Evolutionary conservation across 2,329 filamentous ascomycete genomes (phyloP).

Genomic region (Didymella pinodella): DNA sequence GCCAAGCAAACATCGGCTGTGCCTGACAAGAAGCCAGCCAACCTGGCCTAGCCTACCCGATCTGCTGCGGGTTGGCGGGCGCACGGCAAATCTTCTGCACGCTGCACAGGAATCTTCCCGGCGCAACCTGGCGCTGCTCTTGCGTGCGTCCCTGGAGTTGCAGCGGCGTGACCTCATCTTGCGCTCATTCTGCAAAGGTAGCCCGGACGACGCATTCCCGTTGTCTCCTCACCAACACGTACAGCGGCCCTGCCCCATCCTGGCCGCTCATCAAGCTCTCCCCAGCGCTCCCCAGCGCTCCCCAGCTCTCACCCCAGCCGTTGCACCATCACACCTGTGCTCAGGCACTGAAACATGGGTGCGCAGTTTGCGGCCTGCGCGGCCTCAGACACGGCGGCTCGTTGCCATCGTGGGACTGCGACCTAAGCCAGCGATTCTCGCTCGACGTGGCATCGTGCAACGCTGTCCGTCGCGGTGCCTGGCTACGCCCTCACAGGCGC

Average conservation of each 20-base stretch:
- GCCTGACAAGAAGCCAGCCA: slow-evolving; percentile 11
- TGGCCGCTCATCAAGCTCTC: slow-evolving; percentile 7
- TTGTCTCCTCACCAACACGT: slow-evolving; percentile 10
- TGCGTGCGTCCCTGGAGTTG: slow-evolving; percentile 4
- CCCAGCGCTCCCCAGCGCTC: background rate
- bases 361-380: slow-evolving; percentile 27
- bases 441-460: slow-evolving; percentile 24
- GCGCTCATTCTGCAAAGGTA: slow-evolving; percentile 13
- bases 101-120: slow-evolving; percentile 19
- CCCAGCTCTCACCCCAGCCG: slow-evolving; percentile 29
- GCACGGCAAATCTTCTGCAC: slow-evolving; percentile 24
- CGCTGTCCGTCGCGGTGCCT: slow-evolving; percentile 17
- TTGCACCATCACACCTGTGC: slow-evolving; percentile 30
- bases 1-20: slow-evolving; percentile 19
- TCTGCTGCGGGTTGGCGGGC: slow-evolving; percentile 18
- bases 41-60: slow-evolving; percentile 17
- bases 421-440: slow-evolving; percentile 18
- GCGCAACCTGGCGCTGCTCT: slow-evolving; percentile 18
- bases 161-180: slow-evolving; percentile 19
- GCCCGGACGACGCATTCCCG: slow-evolving; percentile 11
- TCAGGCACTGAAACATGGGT: slow-evolving; percentile 33
- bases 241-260: slow-evolving; percentile 8
- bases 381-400: slow-evolving; percentile 17
- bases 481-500: slow-evolving; percentile 2
- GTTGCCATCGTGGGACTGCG: slow-evolving; percentile 15